Conservation (phyloP, 2,329 filamentous ascomycete species). For the Phaeosphaeriaceae sp. region DNA sequence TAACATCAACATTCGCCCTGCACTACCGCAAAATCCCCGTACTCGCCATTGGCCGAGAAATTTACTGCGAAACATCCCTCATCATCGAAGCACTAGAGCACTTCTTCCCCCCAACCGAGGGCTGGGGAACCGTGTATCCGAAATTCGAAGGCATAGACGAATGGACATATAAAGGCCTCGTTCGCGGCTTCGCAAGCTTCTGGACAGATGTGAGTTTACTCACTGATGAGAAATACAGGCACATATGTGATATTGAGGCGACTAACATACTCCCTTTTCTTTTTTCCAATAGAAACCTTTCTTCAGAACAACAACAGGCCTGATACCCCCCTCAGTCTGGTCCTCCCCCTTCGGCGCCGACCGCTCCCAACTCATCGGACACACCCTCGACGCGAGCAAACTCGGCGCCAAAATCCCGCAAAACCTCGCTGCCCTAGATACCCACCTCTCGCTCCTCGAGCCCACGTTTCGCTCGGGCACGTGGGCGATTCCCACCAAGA, state of each 20-base stretch:
- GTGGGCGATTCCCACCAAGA: constrained; percentile 46
- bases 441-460: constrained; percentile 48
- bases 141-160: constrained; percentile 26
- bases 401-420: constrained; percentile 48
- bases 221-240: too few species aligned
- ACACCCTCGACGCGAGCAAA: constrained; percentile 46
- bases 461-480: constrained; percentile 35
- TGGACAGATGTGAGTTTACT: constrained; percentile 45
- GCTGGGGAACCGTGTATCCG: constrained; percentile 48
- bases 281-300: constrained; percentile 34
- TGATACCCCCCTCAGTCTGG: constrained; percentile 51
- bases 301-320: constrained; percentile 49
- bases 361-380: constrained; percentile 48
- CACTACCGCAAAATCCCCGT: constrained; percentile 49
- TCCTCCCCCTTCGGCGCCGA: constrained; percentile 48
- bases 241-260: too few species aligned
- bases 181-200: constrained; percentile 50
- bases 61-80: constrained; percentile 45
- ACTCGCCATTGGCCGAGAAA: constrained; percentile 38
- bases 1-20: constrained; percentile 45
- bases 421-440: constrained; percentile 47
- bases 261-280: too few species aligned
- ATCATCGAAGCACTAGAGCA: constrained; percentile 46
- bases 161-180: constrained; percentile 44
- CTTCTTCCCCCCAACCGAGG: constrained; percentile 31